These are phyloP conservation scores for Triticum dicoccoides DNA, from an alignment of 176 grass and related monocot species.

Conservation along the genomic window DNA sequence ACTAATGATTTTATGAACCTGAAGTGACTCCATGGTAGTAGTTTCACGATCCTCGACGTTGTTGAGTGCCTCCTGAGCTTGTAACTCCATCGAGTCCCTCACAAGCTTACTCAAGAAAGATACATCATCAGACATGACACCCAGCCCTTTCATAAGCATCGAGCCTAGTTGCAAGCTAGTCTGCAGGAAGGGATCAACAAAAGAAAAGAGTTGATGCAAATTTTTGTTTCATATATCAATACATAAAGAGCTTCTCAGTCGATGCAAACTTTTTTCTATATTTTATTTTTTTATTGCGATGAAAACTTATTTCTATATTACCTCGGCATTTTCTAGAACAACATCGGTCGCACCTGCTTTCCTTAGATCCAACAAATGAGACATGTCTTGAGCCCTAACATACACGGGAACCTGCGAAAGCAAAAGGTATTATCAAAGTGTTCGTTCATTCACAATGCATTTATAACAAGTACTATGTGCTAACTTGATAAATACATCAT, in stretches of 20 bases:
- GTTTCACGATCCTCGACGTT: conserved; percentile 36
- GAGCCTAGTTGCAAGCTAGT: conserved; percentile 91
- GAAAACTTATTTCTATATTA: conserved; percentile 29
- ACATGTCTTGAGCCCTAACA: conserved; percentile 69
- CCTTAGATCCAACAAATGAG: conserved; percentile 82
- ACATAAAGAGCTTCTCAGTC: background rate
- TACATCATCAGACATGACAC: conserved; percentile 98
- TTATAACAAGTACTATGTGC: background rate
- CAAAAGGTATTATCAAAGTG: background rate
- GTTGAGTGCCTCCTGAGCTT: conserved; percentile 78
- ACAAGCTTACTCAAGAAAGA: conserved; percentile 92
- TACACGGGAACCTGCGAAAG: conserved; percentile 77
- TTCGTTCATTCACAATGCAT: background rate
- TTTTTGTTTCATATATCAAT: conserved; percentile 3
- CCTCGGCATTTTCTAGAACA: conserved; percentile 94
- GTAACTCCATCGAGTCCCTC: conserved; percentile 84
- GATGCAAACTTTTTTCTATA: background rate
- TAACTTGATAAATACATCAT: conserved; percentile 11
- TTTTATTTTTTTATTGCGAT: too few relatives aligned
- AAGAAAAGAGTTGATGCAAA: background rate
- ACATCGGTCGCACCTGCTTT: conserved; percentile 92
- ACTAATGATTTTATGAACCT: conserved; percentile 43
- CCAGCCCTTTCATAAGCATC: conserved; percentile 76
- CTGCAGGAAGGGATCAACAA: conserved; percentile 46
- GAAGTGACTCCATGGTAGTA: conserved; percentile 72